A percentile compares a stretch with the other conserved stretches of the same genome.
Conservation (phyloP, 176 grass and related monocot genomes). For the Olyra latifolia region DNA sequence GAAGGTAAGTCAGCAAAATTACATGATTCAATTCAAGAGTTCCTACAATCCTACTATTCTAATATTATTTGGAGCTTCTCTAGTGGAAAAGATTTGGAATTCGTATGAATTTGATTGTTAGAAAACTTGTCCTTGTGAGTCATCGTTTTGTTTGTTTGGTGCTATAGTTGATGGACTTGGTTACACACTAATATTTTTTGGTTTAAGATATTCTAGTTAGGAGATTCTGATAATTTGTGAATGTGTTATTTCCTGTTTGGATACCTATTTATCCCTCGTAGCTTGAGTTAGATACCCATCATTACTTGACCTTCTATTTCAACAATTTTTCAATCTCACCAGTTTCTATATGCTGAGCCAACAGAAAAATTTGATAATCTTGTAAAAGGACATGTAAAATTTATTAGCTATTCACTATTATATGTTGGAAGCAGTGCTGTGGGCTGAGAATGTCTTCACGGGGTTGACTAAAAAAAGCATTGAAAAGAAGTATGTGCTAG, state of each 20-base stretch:
- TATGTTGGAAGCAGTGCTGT: not conserved
- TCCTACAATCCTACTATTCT: constrained; percentile 3
- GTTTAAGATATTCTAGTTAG: not conserved
- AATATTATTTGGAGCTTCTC: not conserved
- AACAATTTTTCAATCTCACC: not conserved
- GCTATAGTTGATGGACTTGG: constrained; percentile 1
- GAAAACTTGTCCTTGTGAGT: not conserved
- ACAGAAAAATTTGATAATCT: not conserved
- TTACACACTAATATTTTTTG: constrained; percentile 17
- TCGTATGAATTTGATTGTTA: constrained; percentile 6
- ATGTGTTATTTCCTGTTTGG: constrained; percentile 11
- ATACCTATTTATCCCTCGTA: not conserved
- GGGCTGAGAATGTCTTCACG: not conserved
- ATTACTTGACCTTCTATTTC: not conserved
- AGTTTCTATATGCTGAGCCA: constrained; percentile 26
- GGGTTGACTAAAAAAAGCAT: constrained; percentile 5
- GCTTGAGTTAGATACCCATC: not conserved
- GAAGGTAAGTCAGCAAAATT: constrained; percentile 62
- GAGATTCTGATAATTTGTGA: not conserved
- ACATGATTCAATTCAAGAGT: constrained; percentile 13
- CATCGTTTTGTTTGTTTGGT: constrained; percentile 24
- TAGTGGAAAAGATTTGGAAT: constrained; percentile 14
- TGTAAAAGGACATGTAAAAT: not conserved
- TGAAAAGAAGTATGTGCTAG: not conserved
- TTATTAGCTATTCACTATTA: constrained; percentile 1